A percentile compares a stretch with the other conserved stretches of the same genome.
phyloP scores from a whole-genome alignment of 1,139 yeast genomes.

The Diutina rugosa region DNA sequence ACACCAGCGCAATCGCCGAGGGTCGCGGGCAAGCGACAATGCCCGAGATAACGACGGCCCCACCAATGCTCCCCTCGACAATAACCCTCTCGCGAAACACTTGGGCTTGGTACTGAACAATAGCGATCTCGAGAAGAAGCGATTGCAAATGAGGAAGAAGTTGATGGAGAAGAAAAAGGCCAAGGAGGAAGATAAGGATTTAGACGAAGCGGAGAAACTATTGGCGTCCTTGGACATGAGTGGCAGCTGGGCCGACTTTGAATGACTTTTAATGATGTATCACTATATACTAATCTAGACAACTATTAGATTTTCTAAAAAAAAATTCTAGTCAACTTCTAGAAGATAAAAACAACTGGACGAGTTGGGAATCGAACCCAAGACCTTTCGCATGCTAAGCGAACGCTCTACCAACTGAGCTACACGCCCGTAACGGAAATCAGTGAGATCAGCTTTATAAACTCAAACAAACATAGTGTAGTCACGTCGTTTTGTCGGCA shows the following conservation, averaged over 20 bases:
- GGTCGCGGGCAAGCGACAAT: background rate
- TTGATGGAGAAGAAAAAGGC: background rate
- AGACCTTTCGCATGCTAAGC: background rate
- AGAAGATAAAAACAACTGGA: background rate
- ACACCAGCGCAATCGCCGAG: background rate
- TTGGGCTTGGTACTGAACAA: background rate
- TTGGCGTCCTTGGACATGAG: background rate
- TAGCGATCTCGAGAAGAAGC: background rate
- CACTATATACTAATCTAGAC: background rate
- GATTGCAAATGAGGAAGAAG: background rate
- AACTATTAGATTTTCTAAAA: background rate
- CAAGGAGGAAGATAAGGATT: background rate
- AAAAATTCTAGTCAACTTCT: too few relatives aligned
- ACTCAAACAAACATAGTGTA: background rate
- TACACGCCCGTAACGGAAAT: background rate
- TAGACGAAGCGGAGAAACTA: background rate
- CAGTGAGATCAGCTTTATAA: background rate
- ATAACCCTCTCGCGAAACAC: background rate
- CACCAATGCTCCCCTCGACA: background rate
- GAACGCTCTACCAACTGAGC: background rate
- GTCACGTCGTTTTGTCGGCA: too few relatives aligned
- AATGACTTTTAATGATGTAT: background rate
- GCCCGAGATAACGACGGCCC: background rate
- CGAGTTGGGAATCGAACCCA: background rate
- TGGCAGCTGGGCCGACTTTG: slow-evolving; percentile 2